Evolutionary conservation across 1,139 yeast species (phyloP).

Genomic region (Hyphopichia khmerensis): DNA sequence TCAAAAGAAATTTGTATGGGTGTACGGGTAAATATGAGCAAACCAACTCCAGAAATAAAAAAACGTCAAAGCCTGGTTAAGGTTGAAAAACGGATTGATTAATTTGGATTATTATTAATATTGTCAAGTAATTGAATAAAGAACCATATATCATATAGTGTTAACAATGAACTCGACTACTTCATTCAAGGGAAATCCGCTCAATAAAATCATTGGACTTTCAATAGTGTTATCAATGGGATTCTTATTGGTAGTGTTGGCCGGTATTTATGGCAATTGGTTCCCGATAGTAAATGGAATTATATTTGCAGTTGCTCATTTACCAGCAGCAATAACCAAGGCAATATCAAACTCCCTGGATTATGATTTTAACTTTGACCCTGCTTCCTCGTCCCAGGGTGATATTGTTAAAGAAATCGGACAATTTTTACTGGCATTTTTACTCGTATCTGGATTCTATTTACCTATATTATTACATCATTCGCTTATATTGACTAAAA

Average conservation of each 20-base stretch:
- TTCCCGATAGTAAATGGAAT: slow-evolving; percentile 63
- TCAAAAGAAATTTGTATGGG: no score
- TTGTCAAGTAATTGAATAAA: no score
- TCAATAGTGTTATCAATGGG: slow-evolving; percentile 77
- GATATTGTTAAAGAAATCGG: slow-evolving; percentile 55
- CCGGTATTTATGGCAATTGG: slow-evolving; percentile 79
- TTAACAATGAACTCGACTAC: slow-evolving; percentile 36
- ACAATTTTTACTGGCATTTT: slow-evolving; percentile 64
- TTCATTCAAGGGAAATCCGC: slow-evolving; percentile 47
- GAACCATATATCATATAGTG: no score
- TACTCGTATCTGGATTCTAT: slow-evolving; percentile 65
- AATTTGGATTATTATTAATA: no score
- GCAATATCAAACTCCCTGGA: slow-evolving; percentile 34
- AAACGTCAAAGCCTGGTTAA: no score
- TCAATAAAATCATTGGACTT: slow-evolving; percentile 71
- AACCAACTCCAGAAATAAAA: no score
- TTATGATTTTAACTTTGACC: slow-evolving; percentile 48
- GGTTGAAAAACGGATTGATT: no score
- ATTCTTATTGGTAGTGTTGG: slow-evolving; percentile 71
- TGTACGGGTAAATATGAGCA: no score
- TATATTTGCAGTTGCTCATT: slow-evolving; percentile 59
- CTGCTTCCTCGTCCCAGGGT: slow-evolving; percentile 29
- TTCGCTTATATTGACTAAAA: slow-evolving; percentile 53
- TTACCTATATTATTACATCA: slow-evolving; percentile 69
- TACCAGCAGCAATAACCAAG: slow-evolving; percentile 55